Evolutionary conservation across 306 rosid species (phyloP), one percentile per base, ranked within the genome.

Genomic region (Lagenaria siceraria): DNA sequence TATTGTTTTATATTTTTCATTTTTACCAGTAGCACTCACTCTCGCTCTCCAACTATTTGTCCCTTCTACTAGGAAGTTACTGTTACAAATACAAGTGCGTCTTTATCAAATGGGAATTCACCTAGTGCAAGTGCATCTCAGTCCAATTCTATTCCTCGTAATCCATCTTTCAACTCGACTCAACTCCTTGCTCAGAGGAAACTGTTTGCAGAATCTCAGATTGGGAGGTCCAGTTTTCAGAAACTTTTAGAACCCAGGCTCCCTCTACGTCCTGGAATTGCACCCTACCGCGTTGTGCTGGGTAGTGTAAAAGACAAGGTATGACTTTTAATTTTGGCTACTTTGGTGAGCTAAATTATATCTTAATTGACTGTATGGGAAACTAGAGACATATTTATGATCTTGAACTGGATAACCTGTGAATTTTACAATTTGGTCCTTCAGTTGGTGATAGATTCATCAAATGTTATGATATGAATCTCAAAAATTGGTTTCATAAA

Each of bases 261-360:
- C 58, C 89, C 91, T 80, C 90, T 83, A 75, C 85, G 82, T 79
- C 83, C 98, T 76, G 91, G 90, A 78, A 83, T 89, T 79, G 89
- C 96, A 81, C 97, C 98, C 61, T 93, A 93, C 60, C 89, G 97
- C 79, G 77, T 93, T 85, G 98, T 93, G 71, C 86, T 93, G 33
- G 96, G 96, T 31, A 85, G 85, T 83, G 89, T 93, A 74, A 91
- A 88, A 79, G 93, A 91, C 24, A 93, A 93, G 98, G 98, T 93
- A 81, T 54, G 55, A 19, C 42, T 79, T 64, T 79, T 81, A 59
- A 46, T 38, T 74, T 77, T 75, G 17, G 64, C 33, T 35, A 52
- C 31, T 74, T 51, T 2, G 43, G 77, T 19, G 49, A 74, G 62
- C 62, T 52, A 17, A 43, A 72, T 14, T 25, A 18, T 73, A 3